phyloP scores from a whole-genome alignment of 139 green algal species.

The Chlamydomonas sp. region DNA sequence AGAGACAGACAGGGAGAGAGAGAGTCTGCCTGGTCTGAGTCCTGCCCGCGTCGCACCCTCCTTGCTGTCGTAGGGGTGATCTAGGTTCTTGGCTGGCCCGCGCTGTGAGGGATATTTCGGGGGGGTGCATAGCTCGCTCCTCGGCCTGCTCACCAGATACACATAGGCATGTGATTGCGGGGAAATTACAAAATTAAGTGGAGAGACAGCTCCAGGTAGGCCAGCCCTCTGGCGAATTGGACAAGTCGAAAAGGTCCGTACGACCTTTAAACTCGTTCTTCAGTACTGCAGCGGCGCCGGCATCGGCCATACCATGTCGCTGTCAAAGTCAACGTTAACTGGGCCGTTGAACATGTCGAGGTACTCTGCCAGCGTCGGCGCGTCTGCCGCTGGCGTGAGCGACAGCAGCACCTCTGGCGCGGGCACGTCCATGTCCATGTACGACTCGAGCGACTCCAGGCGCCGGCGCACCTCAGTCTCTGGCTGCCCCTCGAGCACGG shows the following conservation, averaged over 20 bases:
- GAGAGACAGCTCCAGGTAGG: too few species aligned
- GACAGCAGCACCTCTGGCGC: slow-evolving; percentile 35
- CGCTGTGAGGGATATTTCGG: too few species aligned
- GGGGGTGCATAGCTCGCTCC: too few species aligned
- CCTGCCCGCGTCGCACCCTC: too few species aligned
- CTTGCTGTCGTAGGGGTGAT: too few species aligned
- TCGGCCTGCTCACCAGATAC: too few species aligned
- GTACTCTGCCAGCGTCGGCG: slow-evolving; percentile 33
- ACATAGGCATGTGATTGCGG: too few species aligned
- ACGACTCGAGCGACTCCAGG: slow-evolving; percentile 25
- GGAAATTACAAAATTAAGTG: too few species aligned
- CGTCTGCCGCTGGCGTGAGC: slow-evolving; percentile 33
- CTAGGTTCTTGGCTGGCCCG: too few species aligned
- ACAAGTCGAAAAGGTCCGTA: not conserved
- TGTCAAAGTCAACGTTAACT: slow-evolving; percentile 35
- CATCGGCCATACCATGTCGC: slow-evolving; percentile 26
- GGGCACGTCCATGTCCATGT: slow-evolving; percentile 20
- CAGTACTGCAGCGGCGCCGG: slow-evolving; percentile 5
- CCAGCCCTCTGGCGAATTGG: too few species aligned
- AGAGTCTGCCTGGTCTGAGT: too few species aligned
- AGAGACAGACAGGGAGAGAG: too few species aligned
- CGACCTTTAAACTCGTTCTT: not conserved
- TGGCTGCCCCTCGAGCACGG: not conserved
- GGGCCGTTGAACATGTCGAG: slow-evolving; percentile 39
- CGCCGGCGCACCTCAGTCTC: slow-evolving; percentile 27